Percentiles rank a stretch among this genome's conserved stretches.
Conservation (phyloP, 2,329 filamentous ascomycete genomes). For the Fonsecaea nubica region DNA sequence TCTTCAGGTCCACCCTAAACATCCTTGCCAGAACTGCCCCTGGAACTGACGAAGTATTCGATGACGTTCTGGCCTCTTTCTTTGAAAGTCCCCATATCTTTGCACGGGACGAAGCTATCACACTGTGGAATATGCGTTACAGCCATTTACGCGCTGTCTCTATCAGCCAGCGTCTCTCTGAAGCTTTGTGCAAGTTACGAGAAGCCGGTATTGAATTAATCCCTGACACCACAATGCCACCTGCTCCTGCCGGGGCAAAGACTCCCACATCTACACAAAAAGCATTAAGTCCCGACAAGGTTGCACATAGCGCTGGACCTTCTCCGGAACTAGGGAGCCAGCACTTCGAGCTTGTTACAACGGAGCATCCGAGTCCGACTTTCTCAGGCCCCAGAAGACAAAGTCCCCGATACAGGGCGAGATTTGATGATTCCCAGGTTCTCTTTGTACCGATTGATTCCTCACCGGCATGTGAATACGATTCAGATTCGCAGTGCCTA, state of each 20-base stretch:
- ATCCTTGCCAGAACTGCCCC: neutral
- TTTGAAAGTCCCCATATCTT: conserved; percentile 60
- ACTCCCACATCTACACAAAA: conserved; percentile 6
- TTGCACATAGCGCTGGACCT: neutral
- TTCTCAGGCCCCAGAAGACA: conserved; percentile 52
- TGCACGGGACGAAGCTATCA: conserved; percentile 60
- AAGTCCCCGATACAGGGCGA: conserved; percentile 59
- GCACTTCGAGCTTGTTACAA: neutral
- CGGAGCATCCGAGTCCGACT: neutral
- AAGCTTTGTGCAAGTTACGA: conserved; percentile 56
- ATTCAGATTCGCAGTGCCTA: conserved; percentile 71
- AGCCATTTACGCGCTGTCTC: conserved; percentile 64
- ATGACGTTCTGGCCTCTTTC: conserved; percentile 59
- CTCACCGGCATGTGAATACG: conserved; percentile 57
- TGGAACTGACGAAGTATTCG: conserved; percentile 58
- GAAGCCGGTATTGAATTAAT: conserved; percentile 5
- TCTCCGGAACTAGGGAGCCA: conserved; percentile 31
- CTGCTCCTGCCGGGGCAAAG: neutral
- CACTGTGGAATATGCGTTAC: conserved; percentile 75
- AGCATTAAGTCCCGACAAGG: neutral
- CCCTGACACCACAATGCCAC: neutral
- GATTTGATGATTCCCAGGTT: conserved; percentile 83
- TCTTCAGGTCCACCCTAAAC: neutral
- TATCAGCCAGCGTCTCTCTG: conserved; percentile 70
- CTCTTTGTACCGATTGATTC: conserved; percentile 74